Evolutionary conservation across 306 rosid genomes (phyloP).

Genomic region (Herpetospermum pedunculosum): DNA sequence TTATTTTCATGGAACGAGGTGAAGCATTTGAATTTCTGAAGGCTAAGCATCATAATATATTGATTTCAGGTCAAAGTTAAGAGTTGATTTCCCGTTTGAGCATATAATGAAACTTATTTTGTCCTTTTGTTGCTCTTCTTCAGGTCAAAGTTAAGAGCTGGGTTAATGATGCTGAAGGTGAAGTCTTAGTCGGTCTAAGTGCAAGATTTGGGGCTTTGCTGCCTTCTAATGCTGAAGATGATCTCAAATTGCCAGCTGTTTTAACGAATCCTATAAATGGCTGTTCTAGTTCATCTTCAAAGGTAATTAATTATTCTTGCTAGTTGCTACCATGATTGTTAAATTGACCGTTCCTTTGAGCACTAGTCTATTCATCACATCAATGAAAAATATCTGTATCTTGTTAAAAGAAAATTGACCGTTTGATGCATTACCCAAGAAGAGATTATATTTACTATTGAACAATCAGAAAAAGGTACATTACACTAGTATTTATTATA

Average conservation of each 20-base stretch:
- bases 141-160: constrained; percentile 64
- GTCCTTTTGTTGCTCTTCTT: constrained; percentile 2
- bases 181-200: constrained; percentile 30
- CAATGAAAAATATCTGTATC: too few species aligned
- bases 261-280: constrained; percentile 44
- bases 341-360: not conserved
- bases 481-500: not conserved
- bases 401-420: too few species aligned
- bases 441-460: not conserved
- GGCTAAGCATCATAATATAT: not conserved
- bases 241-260: constrained; percentile 30
- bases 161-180: constrained; percentile 40
- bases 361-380: too few species aligned
- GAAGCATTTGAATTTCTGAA: not conserved
- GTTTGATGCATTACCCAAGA: not conserved
- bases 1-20: not conserved
- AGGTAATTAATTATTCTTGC: constrained; percentile 25
- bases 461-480: not conserved
- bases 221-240: constrained; percentile 29
- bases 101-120: not conserved
- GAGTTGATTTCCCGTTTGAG: too few species aligned
- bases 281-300: constrained; percentile 48
- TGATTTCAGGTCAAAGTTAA: too few species aligned
- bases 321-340: constrained; percentile 1
- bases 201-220: constrained; percentile 62